Percentiles rank a stretch among this genome's conserved stretches.
Evolutionary conservation across 371 early-diverging fungal species (phyloP).

Genomic region (Coemansia sp.): DNA sequence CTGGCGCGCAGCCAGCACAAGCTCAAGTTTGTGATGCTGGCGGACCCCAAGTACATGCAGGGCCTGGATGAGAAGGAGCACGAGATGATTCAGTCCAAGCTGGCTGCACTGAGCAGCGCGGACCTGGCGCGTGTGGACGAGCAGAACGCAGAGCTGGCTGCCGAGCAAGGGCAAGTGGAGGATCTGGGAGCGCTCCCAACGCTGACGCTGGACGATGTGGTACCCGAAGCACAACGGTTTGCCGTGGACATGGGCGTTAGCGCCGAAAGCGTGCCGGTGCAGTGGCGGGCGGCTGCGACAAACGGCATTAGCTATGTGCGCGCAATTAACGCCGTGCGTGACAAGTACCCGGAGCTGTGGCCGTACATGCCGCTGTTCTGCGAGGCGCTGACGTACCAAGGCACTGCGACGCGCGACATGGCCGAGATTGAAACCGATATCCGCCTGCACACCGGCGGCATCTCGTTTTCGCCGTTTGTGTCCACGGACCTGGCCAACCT

Average conservation of each 20-base stretch:
- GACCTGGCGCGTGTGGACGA: conserved; percentile 63
- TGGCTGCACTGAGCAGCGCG: conserved; percentile 58
- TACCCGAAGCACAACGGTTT: conserved; percentile 60
- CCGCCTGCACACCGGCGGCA: conserved; percentile 82
- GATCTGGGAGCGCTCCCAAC: conserved; percentile 85
- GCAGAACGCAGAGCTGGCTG: conserved; percentile 62
- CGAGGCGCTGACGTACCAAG: conserved; percentile 81
- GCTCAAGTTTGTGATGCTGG: conserved; percentile 80
- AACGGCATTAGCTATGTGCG: conserved; percentile 93
- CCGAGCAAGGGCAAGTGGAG: conserved; percentile 71
- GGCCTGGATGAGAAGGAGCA: conserved; percentile 65
- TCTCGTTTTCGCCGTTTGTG: conserved; percentile 66
- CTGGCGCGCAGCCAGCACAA: conserved; percentile 76
- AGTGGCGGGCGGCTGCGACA: conserved; percentile 79
- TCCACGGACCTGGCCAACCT: conserved; percentile 60
- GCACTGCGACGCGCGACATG: conserved; percentile 73
- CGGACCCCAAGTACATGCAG: conserved; percentile 66
- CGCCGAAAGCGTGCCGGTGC: conserved; percentile 59
- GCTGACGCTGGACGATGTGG: conserved; percentile 73
- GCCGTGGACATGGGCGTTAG: conserved; percentile 66
- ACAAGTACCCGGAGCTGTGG: conserved; percentile 66
- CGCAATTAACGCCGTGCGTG: conserved; percentile 59
- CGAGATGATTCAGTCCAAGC: conserved; percentile 60
- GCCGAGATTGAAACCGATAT: conserved; percentile 88
- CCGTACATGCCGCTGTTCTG: conserved; percentile 79